Evolutionary conservation across 345 rosid genomes (phyloP), one percentile per base, ranked within the genome.

Genomic region (Linum trigynum): DNA sequence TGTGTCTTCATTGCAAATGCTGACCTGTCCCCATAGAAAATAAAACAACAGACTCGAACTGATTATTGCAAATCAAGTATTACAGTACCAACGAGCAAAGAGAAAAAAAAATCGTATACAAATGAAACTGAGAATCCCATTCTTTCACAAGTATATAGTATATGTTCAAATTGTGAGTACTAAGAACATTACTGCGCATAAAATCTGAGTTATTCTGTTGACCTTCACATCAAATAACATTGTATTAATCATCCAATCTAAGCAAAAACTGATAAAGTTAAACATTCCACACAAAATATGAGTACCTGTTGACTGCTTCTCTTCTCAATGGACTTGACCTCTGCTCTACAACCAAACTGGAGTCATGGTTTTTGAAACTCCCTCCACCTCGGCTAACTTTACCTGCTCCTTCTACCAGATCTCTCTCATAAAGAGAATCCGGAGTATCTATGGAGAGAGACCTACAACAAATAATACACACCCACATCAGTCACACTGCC

Each of bases 1-100:
- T 69, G 74, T 3, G 80, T 65, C 80, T 83, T 90, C 84, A 85
- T 84, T 51, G 74, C 67, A 62, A 76, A 67, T 63, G 73, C 75
- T 64, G 69, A 81, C 85, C 97, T 87, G 67, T 14, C 61, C 32
- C 61, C 58, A 69, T 41, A 61, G 60, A 40, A 68, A 75, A 67
- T 11, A 66, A 7, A 17, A 23, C 32, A 23, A 23, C 32, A 23
- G 32, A 23, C 32, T 23, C 32, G 32, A 23, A 23, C 32, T 23
- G 32, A 23, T 23, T 23, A 23, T 23, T 23, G 32, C 32, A 23
- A 23, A 71, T 63, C 14, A 63, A 45, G 61, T 57, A 50, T 67
- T 45, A 53, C 39, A 37, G 45, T 3, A 38, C 6, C 40, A 6
- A 50, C 38, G 9, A 3, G 32, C 32, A 55, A 9, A 53, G 55